A percentile compares a stretch with the other conserved stretches of the same genome.
These are phyloP conservation scores for Erythrophleum fordii DNA, from an alignment of 306 rosid species.

Conservation along the genomic window DNA sequence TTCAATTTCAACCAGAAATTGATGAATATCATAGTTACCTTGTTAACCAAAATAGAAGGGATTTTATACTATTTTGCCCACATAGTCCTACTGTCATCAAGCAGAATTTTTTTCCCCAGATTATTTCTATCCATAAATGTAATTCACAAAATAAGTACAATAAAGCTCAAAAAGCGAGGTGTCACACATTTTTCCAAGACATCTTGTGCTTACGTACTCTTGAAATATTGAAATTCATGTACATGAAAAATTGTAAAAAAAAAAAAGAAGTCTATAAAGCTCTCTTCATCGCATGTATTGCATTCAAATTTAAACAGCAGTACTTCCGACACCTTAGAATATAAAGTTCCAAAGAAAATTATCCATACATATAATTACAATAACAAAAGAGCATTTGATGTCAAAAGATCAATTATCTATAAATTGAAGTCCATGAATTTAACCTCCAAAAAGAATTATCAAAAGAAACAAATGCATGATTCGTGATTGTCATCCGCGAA, in stretches of 20 bases:
- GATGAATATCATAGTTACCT: neutral
- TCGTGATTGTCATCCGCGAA: too few relatives aligned
- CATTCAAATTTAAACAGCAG: neutral
- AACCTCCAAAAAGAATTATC: neutral
- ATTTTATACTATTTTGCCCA: neutral
- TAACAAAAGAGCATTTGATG: neutral
- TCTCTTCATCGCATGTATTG: neutral
- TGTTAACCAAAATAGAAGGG: neutral
- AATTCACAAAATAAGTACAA: neutral
- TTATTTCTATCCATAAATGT: neutral
- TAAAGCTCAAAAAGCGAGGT: neutral
- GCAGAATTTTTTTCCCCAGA: neutral
- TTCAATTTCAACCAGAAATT: neutral
- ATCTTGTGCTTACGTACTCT: neutral
- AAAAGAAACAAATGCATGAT: neutral
- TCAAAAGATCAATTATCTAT: neutral
- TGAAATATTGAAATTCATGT: neutral
- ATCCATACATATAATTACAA: neutral
- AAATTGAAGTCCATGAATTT: neutral
- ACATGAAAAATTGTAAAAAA: too few relatives aligned
- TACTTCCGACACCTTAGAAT: neutral
- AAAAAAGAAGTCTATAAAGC: neutral
- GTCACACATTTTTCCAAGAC: neutral
- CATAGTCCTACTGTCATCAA: neutral
- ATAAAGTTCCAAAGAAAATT: neutral